A percentile compares a stretch with the other conserved stretches of the same genome.
These are phyloP conservation scores for Aspergillus affinis DNA, from an alignment of 495 filamentous ascomycete genomes.

Conservation along the genomic window DNA sequence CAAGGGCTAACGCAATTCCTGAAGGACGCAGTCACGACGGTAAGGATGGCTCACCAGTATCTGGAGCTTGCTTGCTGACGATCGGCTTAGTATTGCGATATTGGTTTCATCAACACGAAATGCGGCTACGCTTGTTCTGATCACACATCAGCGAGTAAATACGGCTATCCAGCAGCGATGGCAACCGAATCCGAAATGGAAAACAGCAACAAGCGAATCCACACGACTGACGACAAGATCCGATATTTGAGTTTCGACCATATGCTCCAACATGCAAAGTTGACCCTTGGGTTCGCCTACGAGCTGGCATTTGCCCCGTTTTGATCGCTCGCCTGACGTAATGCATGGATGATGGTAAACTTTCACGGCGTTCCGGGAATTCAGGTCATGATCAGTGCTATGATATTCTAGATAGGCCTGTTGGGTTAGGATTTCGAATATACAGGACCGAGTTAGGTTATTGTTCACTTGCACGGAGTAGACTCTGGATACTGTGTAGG, in stretches of 20 bases:
- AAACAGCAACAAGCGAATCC: slow-evolving; percentile 84
- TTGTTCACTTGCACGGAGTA: too few relatives aligned
- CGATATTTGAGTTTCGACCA: slow-evolving; percentile 91
- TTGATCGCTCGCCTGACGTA: slow-evolving; percentile 16
- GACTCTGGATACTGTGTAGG: too few relatives aligned
- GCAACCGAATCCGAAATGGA: slow-evolving; percentile 91
- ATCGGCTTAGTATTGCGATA: slow-evolving; percentile 71
- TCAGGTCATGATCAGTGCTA: background rate
- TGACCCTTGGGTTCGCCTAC: slow-evolving; percentile 87
- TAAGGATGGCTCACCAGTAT: slow-evolving; percentile 32
- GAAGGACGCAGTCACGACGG: slow-evolving; percentile 79
- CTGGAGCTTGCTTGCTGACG: slow-evolving; percentile 7
- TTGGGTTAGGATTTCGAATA: background rate
- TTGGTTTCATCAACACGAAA: slow-evolving; percentile 86
- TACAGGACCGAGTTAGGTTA: background rate
- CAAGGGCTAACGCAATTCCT: slow-evolving; percentile 82
- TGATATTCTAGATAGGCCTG: too few relatives aligned
- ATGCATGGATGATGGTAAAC: background rate
- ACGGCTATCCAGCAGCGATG: slow-evolving; percentile 92
- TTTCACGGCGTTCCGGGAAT: slow-evolving; percentile 2
- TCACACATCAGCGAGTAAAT: slow-evolving; percentile 93
- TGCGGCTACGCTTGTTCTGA: slow-evolving; percentile 98
- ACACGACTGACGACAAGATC: slow-evolving; percentile 84
- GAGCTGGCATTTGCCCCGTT: slow-evolving; percentile 64
- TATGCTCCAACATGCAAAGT: slow-evolving; percentile 94